A percentile compares a stretch with the other conserved stretches of the same genome.
phyloP scores from a whole-genome alignment of 495 filamentous ascomycete genomes.

The Amniculicola lignicola region DNA sequence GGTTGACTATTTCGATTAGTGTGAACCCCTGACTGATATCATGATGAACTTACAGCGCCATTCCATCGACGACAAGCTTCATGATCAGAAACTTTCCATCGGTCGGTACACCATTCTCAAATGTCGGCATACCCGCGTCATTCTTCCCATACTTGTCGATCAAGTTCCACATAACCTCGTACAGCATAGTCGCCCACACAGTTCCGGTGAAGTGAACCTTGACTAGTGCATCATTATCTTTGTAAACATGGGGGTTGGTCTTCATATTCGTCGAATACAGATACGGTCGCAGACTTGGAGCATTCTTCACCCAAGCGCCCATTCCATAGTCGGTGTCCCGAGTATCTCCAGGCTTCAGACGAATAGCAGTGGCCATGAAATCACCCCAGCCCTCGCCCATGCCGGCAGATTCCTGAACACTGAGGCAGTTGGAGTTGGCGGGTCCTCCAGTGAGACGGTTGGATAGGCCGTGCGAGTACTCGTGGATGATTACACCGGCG shows the following conservation, averaged over 20 bases:
- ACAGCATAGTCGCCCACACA: conserved; percentile 54
- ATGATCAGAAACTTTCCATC: conserved; percentile 51
- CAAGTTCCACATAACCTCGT: conserved; percentile 54
- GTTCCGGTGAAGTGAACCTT: conserved; percentile 50
- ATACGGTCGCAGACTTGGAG: conserved; percentile 48
- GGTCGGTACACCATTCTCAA: conserved; percentile 48
- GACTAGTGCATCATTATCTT: conserved; percentile 41
- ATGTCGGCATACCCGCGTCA: conserved; percentile 43
- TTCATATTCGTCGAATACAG: conserved; percentile 50
- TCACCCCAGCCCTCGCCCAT: conserved; percentile 59
- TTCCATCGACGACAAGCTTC: conserved; percentile 53
- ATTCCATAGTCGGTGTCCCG: conserved; percentile 47
- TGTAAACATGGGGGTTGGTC: conserved; percentile 50
- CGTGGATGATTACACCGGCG: conserved; percentile 50
- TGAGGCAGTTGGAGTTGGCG: conserved; percentile 48
- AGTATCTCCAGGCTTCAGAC: conserved; percentile 48
- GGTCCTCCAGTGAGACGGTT: conserved; percentile 58
- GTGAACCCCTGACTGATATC: too few relatives aligned
- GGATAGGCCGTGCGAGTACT: conserved; percentile 45
- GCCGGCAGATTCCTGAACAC: conserved; percentile 46
- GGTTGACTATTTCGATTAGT: too few relatives aligned
- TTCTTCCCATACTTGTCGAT: conserved; percentile 52
- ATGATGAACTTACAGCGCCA: too few relatives aligned
- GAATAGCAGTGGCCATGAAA: conserved; percentile 52
- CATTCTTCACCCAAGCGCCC: conserved; percentile 48